A percentile compares a stretch with the other conserved stretches of the same genome.
Conservation (phyloP, 2,329 filamentous ascomycete species). For the Helotiales sp. region DNA sequence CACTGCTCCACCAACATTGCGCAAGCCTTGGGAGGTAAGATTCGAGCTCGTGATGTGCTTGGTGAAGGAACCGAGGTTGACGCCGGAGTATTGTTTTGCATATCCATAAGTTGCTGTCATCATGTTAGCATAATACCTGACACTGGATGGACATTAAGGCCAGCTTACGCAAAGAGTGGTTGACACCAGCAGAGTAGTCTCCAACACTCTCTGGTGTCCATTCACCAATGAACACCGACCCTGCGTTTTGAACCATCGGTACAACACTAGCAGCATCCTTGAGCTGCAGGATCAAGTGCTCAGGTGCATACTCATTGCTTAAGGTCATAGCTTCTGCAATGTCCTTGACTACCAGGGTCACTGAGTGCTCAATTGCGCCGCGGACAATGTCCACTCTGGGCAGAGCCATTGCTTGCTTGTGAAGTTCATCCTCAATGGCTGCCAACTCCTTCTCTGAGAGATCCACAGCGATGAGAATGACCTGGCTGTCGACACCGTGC, state of each 20-base stretch:
- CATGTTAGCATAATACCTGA: conserved; percentile 8
- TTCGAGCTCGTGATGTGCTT: conserved; percentile 98
- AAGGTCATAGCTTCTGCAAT: conserved; percentile 74
- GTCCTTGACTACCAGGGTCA: conserved; percentile 75
- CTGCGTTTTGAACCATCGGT: conserved; percentile 84
- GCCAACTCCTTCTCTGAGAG: conserved; percentile 70
- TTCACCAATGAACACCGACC: conserved; percentile 90
- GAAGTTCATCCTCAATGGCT: conserved; percentile 89
- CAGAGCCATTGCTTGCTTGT: conserved; percentile 81
- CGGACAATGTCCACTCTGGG: conserved; percentile 92
- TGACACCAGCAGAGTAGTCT: conserved; percentile 96
- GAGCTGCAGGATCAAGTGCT: conserved; percentile 93
- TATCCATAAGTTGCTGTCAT: conserved; percentile 88
- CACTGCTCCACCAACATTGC: conserved; percentile 83
- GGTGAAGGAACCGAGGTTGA: conserved; percentile 92
- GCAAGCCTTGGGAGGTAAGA: conserved; percentile 80
- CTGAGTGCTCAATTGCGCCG: conserved; percentile 85
- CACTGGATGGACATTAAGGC: not conserved
- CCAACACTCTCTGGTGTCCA: conserved; percentile 99
- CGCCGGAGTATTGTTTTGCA: conserved; percentile 96
- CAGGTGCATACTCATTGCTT: conserved; percentile 93
- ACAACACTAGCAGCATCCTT: conserved; percentile 73
- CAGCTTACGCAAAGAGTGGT: conserved; percentile 90
- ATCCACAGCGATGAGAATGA: conserved; percentile 84
- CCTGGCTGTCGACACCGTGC: conserved; percentile 94